Percentiles rank a stretch among this genome's conserved stretches.
Conservation (phyloP, 1,284 basidiomycete genomes). For the Leccinum subfulvum region DNA sequence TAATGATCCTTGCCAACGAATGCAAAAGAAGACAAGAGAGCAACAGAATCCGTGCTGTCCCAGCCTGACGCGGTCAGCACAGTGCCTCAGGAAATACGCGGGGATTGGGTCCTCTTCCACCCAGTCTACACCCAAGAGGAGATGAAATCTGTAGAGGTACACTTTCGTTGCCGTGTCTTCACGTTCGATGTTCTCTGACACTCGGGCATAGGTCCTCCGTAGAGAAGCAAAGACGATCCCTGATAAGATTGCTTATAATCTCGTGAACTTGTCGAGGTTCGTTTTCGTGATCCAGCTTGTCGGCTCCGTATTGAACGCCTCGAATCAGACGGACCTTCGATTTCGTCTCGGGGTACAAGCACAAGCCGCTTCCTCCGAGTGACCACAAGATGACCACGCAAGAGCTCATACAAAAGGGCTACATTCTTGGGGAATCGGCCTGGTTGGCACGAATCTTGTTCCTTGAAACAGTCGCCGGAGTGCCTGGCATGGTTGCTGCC, state of each 20-base stretch:
- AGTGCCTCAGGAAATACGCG: conserved; percentile 50
- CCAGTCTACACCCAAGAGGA: conserved; percentile 80
- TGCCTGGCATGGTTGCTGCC: conserved; percentile 92
- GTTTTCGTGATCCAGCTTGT: conserved; percentile 10
- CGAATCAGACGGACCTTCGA: conserved; percentile 64
- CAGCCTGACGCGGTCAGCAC: conserved; percentile 40
- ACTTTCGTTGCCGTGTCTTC: conserved; percentile 9
- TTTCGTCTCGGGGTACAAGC: conserved; percentile 77
- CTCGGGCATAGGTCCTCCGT: conserved; percentile 59
- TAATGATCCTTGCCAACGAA: background rate
- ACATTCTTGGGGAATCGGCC: conserved; percentile 68
- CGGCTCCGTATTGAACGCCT: conserved; percentile 9
- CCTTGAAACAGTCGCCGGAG: conserved; percentile 89
- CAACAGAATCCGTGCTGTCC: conserved; percentile 16
- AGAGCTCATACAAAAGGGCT: conserved; percentile 71
- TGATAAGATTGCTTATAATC: conserved; percentile 69
- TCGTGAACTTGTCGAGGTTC: conserved; percentile 61
- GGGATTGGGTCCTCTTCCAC: conserved; percentile 83
- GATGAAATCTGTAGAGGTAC: conserved; percentile 71
- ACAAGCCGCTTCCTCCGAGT: conserved; percentile 58
- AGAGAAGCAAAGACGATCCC: conserved; percentile 61
- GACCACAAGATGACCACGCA: conserved; percentile 61
- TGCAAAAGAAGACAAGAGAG: conserved; percentile 28
- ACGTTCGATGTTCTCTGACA: background rate
- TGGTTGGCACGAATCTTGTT: conserved; percentile 90